Evolutionary conservation across 345 rosid genomes (phyloP).

Genomic region (Corchorus capsularis): DNA sequence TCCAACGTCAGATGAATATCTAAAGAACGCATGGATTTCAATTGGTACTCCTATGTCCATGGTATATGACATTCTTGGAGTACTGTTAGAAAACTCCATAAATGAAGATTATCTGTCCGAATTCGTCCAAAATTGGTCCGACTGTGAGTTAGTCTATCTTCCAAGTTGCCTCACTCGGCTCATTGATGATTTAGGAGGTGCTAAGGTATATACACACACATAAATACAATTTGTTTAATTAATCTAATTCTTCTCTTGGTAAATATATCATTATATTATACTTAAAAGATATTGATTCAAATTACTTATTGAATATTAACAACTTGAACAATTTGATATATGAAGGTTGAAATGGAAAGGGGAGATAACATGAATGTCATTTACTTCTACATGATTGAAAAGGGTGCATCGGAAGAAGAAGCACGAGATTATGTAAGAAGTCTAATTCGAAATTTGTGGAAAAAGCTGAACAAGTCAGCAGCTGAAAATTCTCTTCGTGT

Average conservation of each 20-base stretch:
- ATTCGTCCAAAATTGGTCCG: not conserved
- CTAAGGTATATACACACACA: too few species aligned
- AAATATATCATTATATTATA: too few species aligned
- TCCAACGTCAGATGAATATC: slow-evolving; percentile 17
- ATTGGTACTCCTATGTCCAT: not conserved
- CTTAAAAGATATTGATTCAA: too few species aligned
- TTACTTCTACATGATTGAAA: not conserved
- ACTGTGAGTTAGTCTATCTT: too few species aligned
- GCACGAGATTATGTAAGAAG: not conserved
- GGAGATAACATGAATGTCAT: not conserved
- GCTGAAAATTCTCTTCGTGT: not conserved
- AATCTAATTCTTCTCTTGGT: too few species aligned
- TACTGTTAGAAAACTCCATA: not conserved
- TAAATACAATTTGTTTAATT: too few species aligned
- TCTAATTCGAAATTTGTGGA: not conserved
- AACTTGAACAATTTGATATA: too few species aligned
- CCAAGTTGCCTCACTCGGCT: too few species aligned
- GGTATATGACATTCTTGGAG: not conserved
- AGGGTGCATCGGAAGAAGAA: not conserved
- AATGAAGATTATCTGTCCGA: not conserved
- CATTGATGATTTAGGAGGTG: too few species aligned
- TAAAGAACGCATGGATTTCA: not conserved
- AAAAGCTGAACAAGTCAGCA: not conserved
- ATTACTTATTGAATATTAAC: too few species aligned
- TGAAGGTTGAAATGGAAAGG: not conserved